phyloP scores from a whole-genome alignment of 2,329 filamentous ascomycete genomes.

The Bipolaris zeicola region DNA sequence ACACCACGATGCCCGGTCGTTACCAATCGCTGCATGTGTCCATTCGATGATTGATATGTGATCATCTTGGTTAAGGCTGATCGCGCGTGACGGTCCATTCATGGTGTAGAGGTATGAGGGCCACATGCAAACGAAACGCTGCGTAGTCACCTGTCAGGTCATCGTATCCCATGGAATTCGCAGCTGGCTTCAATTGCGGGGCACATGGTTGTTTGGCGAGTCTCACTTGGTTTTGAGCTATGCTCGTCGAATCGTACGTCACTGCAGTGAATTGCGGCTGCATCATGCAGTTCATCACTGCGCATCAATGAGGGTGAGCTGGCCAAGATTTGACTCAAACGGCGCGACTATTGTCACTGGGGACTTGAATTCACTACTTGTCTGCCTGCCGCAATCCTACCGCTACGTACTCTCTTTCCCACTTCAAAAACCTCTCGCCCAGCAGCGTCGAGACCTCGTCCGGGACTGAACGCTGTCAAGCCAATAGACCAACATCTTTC shows the following conservation, averaged over 20 bases:
- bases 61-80: not conserved
- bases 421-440: slow-evolving; percentile 29
- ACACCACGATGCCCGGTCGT: not conserved
- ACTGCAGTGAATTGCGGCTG: slow-evolving; percentile 18
- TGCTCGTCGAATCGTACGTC: slow-evolving; percentile 12
- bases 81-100: slow-evolving; percentile 3
- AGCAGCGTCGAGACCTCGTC: slow-evolving; percentile 35
- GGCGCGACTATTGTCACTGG: slow-evolving; percentile 19
- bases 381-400: slow-evolving; percentile 6
- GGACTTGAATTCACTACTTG: slow-evolving; percentile 26
- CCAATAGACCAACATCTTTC: not conserved
- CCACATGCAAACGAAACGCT: slow-evolving; percentile 16
- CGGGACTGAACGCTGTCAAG: slow-evolving; percentile 4
- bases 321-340: slow-evolving; percentile 30
- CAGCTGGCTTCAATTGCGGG: slow-evolving; percentile 11
- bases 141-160: slow-evolving; percentile 16
- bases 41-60: slow-evolving; percentile 2
- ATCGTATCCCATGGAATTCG: slow-evolving; percentile 3
- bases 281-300: slow-evolving; percentile 9
- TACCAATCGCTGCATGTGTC: slow-evolving; percentile 3
- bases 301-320: slow-evolving; percentile 9
- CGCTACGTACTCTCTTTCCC: slow-evolving; percentile 3
- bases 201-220: slow-evolving; percentile 6
- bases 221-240: slow-evolving; percentile 15
- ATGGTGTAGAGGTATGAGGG: slow-evolving; percentile 7